Evolutionary conservation across 2,329 filamentous ascomycete genomes (phyloP).

Genomic region (Fusarium coffeatum): DNA sequence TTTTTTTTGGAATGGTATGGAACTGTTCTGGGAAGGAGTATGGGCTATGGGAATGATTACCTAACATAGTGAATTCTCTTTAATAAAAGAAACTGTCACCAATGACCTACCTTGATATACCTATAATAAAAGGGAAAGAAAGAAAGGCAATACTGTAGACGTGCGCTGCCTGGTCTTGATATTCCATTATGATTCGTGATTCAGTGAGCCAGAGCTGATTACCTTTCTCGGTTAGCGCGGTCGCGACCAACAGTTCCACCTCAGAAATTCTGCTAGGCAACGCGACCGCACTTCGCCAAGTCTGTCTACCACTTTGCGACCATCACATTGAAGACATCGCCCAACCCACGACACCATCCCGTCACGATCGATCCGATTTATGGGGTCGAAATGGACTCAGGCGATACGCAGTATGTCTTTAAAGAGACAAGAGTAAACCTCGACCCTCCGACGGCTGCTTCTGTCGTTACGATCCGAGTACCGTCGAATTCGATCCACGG

Average conservation of each 20-base stretch:
- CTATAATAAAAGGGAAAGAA: not conserved
- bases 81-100: not conserved
- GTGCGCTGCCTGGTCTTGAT: not conserved
- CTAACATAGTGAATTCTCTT: not conserved
- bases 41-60: not conserved
- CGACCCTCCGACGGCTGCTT: conserved; percentile 76
- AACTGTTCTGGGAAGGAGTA: conserved; percentile 10
- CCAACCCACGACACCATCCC: conserved; percentile 20
- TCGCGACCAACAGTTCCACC: conserved; percentile 43
- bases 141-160: not conserved
- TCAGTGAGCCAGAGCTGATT: conserved; percentile 48
- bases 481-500: conserved; percentile 64
- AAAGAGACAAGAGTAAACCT: conserved; percentile 89
- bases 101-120: not conserved
- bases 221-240: conserved; percentile 52
- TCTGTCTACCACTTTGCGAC: conserved; percentile 43
- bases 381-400: conserved; percentile 76
- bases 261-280: conserved; percentile 51
- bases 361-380: conserved; percentile 51
- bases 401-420: conserved; percentile 75
- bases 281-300: conserved; percentile 45
- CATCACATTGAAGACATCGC: conserved; percentile 37
- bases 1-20: not conserved
- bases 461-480: conserved; percentile 77
- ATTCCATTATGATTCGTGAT: not conserved